Conservation (phyloP, 163 green algal genomes). For the Picocystis sp. region DNA sequence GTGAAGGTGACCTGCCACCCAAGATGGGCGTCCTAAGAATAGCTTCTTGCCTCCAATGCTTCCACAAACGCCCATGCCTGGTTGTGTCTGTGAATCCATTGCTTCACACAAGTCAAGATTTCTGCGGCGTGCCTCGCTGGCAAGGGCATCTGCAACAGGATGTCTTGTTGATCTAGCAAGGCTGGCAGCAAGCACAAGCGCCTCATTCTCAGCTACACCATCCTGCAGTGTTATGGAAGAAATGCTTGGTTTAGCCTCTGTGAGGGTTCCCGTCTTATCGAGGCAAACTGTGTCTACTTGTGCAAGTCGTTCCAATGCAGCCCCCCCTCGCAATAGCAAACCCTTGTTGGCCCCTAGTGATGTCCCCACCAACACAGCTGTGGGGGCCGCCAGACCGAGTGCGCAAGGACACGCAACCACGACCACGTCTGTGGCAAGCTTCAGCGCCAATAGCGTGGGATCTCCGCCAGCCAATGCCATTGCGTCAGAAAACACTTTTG, state of each 20-base stretch:
- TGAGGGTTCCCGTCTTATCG: constrained; percentile 65
- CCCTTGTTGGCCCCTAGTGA: constrained; percentile 15
- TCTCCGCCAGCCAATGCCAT: constrained; percentile 15
- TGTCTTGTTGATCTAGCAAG: constrained; percentile 55
- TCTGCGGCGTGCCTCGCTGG: constrained; percentile 25
- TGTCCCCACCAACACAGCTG: constrained; percentile 45
- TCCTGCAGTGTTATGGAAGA: constrained; percentile 6
- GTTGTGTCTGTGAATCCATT: constrained; percentile 20
- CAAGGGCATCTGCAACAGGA: constrained; percentile 60
- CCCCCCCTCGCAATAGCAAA: constrained; percentile 23
- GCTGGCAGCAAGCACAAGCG: constrained; percentile 52
- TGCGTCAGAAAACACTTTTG: constrained; percentile 29
- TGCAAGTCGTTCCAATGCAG: constrained; percentile 41
- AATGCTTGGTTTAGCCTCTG: constrained; percentile 20
- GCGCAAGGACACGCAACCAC: constrained; percentile 84
- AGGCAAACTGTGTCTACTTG: constrained; percentile 40
- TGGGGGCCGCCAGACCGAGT: constrained; percentile 84
- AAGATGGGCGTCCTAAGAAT: constrained; percentile 20
- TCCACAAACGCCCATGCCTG: constrained; percentile 30
- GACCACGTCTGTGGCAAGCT: constrained; percentile 77
- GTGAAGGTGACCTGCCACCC: constrained; percentile 8
- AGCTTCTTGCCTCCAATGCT: neutral
- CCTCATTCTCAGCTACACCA: constrained; percentile 12
- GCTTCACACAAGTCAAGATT: constrained; percentile 17
- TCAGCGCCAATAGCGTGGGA: constrained; percentile 44